Percentiles rank a stretch among this genome's conserved stretches.
Conservation (phyloP, 2,329 filamentous ascomycete species). For the Scytalidium sp. region DNA sequence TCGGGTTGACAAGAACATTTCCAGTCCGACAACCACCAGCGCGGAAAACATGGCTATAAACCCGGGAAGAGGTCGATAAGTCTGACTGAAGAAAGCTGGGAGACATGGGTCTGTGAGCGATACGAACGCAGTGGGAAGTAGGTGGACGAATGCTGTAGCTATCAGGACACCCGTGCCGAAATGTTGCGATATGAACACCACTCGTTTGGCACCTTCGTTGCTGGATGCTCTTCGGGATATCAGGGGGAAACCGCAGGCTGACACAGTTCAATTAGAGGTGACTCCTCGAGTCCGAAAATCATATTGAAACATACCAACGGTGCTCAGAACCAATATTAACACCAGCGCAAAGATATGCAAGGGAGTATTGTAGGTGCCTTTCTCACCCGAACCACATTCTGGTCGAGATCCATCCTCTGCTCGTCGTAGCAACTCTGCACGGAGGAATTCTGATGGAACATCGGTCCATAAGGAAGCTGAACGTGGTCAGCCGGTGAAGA, state of each 20-base stretch:
- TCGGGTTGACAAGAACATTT: constrained; percentile 81
- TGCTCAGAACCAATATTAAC: constrained; percentile 53
- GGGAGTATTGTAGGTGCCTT: constrained; percentile 50
- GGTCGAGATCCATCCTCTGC: constrained; percentile 40
- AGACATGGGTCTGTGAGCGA: constrained; percentile 64
- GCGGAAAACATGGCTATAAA: constrained; percentile 79
- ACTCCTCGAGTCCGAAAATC: constrained; percentile 3
- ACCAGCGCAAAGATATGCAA: constrained; percentile 56
- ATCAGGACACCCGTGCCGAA: constrained; percentile 84
- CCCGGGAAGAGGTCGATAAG: constrained; percentile 78
- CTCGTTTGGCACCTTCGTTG: constrained; percentile 18
- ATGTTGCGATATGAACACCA: constrained; percentile 59
- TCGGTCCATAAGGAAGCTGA: constrained; percentile 20
- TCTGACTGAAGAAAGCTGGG: constrained; percentile 72
- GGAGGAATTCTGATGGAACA: constrained; percentile 34
- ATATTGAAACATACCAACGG: constrained; percentile 34
- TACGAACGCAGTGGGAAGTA: constrained; percentile 60
- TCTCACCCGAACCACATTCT: constrained; percentile 48
- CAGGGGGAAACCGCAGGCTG: constrained; percentile 32
- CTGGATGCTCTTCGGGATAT: constrained; percentile 28
- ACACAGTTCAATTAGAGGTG: constrained; percentile 5
- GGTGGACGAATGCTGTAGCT: constrained; percentile 76
- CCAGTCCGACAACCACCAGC: constrained; percentile 78
- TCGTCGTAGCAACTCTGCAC: constrained; percentile 45
- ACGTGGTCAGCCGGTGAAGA: constrained; percentile 7